Percentiles rank a stretch among this genome's conserved stretches.
Evolutionary conservation across 805 yeast genomes (phyloP).

Genomic region (Suhomyces kilbournensis): DNA sequence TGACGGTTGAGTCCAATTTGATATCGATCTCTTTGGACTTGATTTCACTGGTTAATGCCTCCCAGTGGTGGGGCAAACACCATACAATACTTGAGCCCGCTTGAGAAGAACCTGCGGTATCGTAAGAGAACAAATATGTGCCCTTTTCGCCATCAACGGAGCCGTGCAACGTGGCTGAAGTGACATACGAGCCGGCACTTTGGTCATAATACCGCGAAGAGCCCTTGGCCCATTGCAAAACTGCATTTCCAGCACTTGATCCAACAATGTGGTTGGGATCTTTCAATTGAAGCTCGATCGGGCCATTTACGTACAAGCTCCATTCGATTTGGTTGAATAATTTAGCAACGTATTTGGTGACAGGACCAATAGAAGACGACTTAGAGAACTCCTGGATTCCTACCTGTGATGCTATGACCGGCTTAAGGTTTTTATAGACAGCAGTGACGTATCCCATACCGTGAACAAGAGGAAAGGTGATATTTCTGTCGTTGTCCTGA

Average conservation of each 20-base stretch:
- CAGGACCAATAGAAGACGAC: constrained; percentile 23
- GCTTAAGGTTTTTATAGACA: constrained; percentile 22
- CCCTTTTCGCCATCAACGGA: constrained; percentile 20
- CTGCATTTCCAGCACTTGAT: constrained; percentile 35
- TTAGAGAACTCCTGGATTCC: constrained; percentile 56
- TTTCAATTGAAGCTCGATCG: constrained; percentile 22
- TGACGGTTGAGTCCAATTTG: constrained; percentile 47
- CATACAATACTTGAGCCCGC: constrained; percentile 38
- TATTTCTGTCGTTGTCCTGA: constrained; percentile 8
- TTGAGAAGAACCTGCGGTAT: constrained; percentile 21
- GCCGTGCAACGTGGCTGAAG: constrained; percentile 42
- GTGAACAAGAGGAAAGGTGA: constrained; percentile 59
- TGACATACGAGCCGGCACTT: constrained; percentile 63
- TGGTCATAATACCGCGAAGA: constrained; percentile 43
- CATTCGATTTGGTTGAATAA: constrained; percentile 59
- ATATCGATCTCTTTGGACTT: constrained; percentile 29
- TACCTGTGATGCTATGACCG: constrained; percentile 51
- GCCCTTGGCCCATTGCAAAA: constrained; percentile 29
- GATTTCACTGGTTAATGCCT: constrained; percentile 29
- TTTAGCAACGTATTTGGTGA: constrained; percentile 52
- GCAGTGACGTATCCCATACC: constrained; percentile 85
- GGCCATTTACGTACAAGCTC: constrained; percentile 59
- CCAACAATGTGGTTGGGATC: constrained; percentile 44
- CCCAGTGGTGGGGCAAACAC: constrained; percentile 53
- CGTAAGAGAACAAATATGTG: constrained; percentile 28